phyloP scores from a whole-genome alignment of 257 asterid species.

The Voacanga thouarsii region DNA sequence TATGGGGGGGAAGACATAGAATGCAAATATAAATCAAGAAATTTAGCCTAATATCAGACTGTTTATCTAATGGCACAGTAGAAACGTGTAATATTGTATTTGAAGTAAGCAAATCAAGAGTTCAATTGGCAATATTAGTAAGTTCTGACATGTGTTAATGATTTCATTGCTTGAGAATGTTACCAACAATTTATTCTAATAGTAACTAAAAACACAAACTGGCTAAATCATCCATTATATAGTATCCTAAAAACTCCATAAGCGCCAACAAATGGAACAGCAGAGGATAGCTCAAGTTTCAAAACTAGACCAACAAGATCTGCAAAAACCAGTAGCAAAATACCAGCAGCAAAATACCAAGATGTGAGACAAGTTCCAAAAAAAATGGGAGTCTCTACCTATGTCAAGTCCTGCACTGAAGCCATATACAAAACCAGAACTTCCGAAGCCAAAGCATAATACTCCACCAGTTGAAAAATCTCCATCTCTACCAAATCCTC shows the following conservation, averaged over 20 bases:
- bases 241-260: background rate
- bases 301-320: slow-evolving; percentile 75
- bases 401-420: background rate
- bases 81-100: background rate
- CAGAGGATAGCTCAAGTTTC: slow-evolving; percentile 63
- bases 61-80: background rate
- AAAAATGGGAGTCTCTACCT: slow-evolving; percentile 17
- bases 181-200: background rate
- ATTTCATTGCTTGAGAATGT: too few species aligned
- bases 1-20: background rate
- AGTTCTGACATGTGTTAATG: background rate
- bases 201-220: background rate
- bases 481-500: background rate
- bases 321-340: slow-evolving; percentile 45
- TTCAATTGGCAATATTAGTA: background rate
- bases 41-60: background rate
- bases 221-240: background rate
- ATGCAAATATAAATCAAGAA: background rate
- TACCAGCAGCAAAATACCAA: slow-evolving; percentile 25
- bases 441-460: background rate
- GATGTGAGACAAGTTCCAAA: slow-evolving; percentile 24
- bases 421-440: background rate
- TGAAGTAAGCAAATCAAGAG: background rate
- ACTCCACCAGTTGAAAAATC: background rate
- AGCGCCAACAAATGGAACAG: slow-evolving; percentile 64